Evolutionary conservation across 2,329 filamentous ascomycete species (phyloP).

Genomic region (Dactylellina parvicollis): DNA sequence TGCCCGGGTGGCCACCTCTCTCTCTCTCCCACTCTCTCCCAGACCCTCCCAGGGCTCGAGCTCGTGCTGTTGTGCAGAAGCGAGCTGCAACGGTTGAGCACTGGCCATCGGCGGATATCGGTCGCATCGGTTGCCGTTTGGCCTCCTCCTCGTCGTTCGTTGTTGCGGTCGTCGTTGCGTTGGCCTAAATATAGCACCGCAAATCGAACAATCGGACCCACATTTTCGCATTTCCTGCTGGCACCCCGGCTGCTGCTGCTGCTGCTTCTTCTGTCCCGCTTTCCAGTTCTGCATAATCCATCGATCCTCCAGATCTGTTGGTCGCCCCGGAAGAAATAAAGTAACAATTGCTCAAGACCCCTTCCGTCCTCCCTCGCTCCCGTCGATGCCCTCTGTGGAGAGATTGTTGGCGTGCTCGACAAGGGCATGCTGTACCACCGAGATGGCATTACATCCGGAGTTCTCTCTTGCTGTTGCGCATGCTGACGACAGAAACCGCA

Average conservation of each 20-base stretch:
- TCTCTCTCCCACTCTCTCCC: too few relatives aligned
- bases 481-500: slow-evolving; percentile 50
- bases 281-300: background rate
- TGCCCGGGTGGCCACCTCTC: background rate
- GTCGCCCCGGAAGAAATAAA: background rate
- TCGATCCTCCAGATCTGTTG: background rate
- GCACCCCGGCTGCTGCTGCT: background rate
- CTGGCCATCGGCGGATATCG: background rate
- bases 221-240: background rate
- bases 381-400: slow-evolving; percentile 7
- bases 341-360: too few relatives aligned
- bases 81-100: background rate
- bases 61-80: background rate
- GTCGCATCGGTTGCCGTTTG: background rate
- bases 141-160: background rate
- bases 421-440: slow-evolving; percentile 32
- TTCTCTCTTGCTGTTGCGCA: slow-evolving; percentile 14
- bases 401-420: background rate
- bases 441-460: background rate
- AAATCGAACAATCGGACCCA: background rate
- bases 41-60: too few relatives aligned
- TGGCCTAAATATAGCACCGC: background rate
- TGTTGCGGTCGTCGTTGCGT: background rate
- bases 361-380: background rate
- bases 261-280: background rate